Conservation (phyloP, 768 basidiomycete species). For the Naganishia antarctica region DNA sequence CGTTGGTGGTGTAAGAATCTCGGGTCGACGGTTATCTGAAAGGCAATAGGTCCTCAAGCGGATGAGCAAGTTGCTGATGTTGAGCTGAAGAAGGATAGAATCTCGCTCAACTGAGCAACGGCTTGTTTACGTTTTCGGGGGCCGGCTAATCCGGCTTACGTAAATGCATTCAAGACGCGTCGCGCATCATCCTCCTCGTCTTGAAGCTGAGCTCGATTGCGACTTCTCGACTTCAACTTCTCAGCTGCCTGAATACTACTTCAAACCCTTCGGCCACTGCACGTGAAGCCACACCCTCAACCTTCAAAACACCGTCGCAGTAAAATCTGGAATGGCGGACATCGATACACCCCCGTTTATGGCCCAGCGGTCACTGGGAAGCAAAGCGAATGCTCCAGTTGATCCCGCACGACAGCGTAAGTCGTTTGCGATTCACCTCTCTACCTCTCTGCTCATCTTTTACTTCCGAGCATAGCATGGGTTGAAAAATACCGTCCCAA, state of each 20-base stretch:
- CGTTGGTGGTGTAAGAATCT: no score
- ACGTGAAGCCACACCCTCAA: neutral
- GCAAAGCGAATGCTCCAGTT: conserved; percentile 1
- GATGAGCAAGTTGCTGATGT: no score
- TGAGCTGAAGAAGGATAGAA: neutral
- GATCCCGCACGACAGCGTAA: conserved; percentile 27
- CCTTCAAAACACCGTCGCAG: neutral
- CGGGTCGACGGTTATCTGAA: no score
- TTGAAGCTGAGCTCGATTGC: neutral
- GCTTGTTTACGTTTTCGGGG: neutral
- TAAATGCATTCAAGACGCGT: neutral
- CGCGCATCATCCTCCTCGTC: neutral
- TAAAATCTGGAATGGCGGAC: neutral
- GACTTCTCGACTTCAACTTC: neutral
- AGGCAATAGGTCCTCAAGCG: no score
- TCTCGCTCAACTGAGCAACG: neutral
- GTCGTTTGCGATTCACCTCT: neutral
- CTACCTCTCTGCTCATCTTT: neutral
- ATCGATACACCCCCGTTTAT: conserved; percentile 13
- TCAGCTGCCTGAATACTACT: no score
- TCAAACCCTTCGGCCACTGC: no score
- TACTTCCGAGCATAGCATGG: conserved; percentile 58
- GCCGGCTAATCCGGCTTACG: neutral
- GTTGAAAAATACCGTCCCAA: conserved; percentile 99
- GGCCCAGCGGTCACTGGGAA: conserved; percentile 2